Base-by-base conservation (phyloP, 2,329 filamentous ascomycete species). In the Leptographium wingfieldii region DNA sequence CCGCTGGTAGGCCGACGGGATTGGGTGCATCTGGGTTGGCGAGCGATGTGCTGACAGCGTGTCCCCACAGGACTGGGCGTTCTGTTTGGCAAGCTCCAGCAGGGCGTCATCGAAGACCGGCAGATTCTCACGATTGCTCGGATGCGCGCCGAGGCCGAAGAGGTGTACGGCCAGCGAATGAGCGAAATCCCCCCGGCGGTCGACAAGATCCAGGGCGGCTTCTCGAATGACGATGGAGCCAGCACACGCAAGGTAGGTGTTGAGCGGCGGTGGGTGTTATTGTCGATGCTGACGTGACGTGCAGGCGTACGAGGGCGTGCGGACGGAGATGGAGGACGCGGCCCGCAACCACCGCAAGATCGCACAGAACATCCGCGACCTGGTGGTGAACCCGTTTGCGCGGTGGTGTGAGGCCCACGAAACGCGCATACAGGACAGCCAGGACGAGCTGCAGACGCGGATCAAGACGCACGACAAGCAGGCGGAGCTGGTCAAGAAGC, bases 401-500 rank as follows among this genome's bases (percentile, higher is more conserved):
- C 86, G 90, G 69, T 99, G 94, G 94, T 95, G 92, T 75, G 92
- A 96, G 68, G 88, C 92, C 61, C 94, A 99, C 75, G 92, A 95
- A 67, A 80, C 84, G 63, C 88, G 94, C 65, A 84, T 99, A 61
- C 89, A 96, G 71, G 90, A 91, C 68, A 96, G 91, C 27, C 92
- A 99, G 71, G 94, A 97, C 67, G 92, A 96, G 68, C 82, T 99
- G 27, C 92, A 97, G 73, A 75, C 80, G 55, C 88, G 90, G 61
- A 92, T 97, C 74, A 96, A 96, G 77, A 82, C 88, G 63, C 91
- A 97, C 72, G 90, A 96, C 70, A 89, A 88, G 66, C 95, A 99
- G 73, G 87, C 88, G 61, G 94, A 99, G 63, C 73, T 82, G 25
- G 90, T 96, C 63, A 90, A 91, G 79, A 97, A 97, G 75, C 82